Percentiles rank a stretch among this genome's conserved stretches.
Evolutionary conservation across 2,329 filamentous ascomycete genomes (phyloP).

Genomic region (Curvularia hawaiiensis): DNA sequence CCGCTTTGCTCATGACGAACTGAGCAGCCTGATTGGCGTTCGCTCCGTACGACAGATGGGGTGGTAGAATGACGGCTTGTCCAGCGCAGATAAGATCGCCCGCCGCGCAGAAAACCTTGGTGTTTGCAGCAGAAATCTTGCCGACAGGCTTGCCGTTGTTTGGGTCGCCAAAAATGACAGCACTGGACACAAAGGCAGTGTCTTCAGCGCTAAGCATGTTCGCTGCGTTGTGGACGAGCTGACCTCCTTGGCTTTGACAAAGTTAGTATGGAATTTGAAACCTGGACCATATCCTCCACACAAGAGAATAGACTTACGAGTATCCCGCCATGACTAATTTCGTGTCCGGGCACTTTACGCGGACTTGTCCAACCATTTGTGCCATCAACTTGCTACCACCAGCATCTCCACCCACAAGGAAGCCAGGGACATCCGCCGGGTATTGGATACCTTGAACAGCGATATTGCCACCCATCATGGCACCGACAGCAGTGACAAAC

Average conservation of each 20-base stretch:
- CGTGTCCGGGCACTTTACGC: slow-evolving; percentile 52
- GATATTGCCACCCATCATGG: slow-evolving; percentile 50
- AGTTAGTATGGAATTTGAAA: not conserved
- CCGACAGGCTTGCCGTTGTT: slow-evolving; percentile 42
- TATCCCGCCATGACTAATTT: slow-evolving; percentile 56
- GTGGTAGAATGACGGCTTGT: slow-evolving; percentile 34
- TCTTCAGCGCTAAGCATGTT: slow-evolving; percentile 32
- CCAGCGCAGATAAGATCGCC: slow-evolving; percentile 45
- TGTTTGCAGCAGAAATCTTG: slow-evolving; percentile 37
- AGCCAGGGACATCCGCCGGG: slow-evolving; percentile 53
- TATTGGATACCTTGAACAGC: slow-evolving; percentile 63
- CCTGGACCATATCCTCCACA: not conserved
- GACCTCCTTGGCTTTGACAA: slow-evolving; percentile 45
- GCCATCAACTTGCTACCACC: slow-evolving; percentile 54
- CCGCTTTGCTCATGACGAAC: slow-evolving; percentile 35
- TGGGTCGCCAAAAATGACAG: slow-evolving; percentile 48
- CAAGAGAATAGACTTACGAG: slow-evolving; percentile 45
- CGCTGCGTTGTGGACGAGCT: slow-evolving; percentile 55
- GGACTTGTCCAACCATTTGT: slow-evolving; percentile 46
- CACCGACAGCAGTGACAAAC: slow-evolving; percentile 54
- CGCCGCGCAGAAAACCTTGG: slow-evolving; percentile 42
- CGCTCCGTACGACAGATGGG: slow-evolving; percentile 43
- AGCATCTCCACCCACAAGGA: slow-evolving; percentile 54
- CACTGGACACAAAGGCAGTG: slow-evolving; percentile 30
- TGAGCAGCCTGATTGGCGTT: slow-evolving; percentile 40